Evolutionary conservation across 805 yeast species (phyloP), one percentile per base, ranked within the genome.

Genomic region (baker's yeast (Saccharomyces cerevisiae)): DNA sequence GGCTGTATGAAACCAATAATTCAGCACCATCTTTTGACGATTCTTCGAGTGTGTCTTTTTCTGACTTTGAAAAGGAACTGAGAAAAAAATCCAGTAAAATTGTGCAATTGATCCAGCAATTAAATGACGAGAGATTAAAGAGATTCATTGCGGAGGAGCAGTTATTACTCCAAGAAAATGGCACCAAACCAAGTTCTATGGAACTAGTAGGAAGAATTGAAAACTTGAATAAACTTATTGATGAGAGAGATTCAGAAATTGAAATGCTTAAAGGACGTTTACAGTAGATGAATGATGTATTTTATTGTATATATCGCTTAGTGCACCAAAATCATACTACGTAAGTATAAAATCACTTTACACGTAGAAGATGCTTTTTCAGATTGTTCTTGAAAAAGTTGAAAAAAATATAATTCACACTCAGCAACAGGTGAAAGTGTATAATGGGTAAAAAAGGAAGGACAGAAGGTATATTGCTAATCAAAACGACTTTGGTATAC

Each of bases 121-220:
- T 87, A 54, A 80, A 79, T 53, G 81, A 80, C 30, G 92, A 87
- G 65, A 74, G 92, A 57, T 73, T 80, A 58, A 77, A 81, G 53
- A 70, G 95, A 51, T 82, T 79, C 59, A 79, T 84, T 29, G 83
- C 89, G 29, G 94, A 87, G 61, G 91, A 85, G 57, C 83, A 84
- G 59, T 79, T 84, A 0, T 63, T 85, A 32, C 67, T 82, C 41
- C 65, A 76, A 56, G 87, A 83, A 57, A 73, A 78, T 59, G 81
- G 82, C 10, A 70, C 72, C 51, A 66, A 73, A 29, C 84, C 87
- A 29, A 75, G 81, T 51, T 71, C 82, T 17, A 71, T 83, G 30
- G 82, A 83, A 51, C 64, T 84, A 56, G 76, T 79, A 36, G 79
- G 80, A 60, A 82, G 81, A 55, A 80, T 82, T 56, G 76, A 82